phyloP scores from a whole-genome alignment of 805 yeast species.

The Hanseniaspora taiwanica region DNA sequence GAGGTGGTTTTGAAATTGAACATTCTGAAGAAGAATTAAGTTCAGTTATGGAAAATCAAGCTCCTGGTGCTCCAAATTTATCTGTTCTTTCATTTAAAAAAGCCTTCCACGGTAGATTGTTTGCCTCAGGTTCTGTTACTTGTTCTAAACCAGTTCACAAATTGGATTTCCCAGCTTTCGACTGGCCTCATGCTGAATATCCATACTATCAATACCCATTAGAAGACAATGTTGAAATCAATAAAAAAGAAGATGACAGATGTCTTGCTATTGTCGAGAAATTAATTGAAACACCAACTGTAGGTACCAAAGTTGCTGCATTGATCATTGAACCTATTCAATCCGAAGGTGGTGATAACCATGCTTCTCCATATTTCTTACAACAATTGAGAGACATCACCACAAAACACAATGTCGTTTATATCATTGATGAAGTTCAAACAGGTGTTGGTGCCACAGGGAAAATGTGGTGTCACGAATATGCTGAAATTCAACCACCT shows the following conservation, averaged over 20 bases:
- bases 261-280: conserved; percentile 69
- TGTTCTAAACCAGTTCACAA: conserved; percentile 93
- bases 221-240: conserved; percentile 47
- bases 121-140: conserved; percentile 84
- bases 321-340: conserved; percentile 80
- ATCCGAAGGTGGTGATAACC: conserved; percentile 70
- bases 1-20: conserved; percentile 38
- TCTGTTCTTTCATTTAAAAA: conserved; percentile 77
- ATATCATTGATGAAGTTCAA: conserved; percentile 63
- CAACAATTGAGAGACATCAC: conserved; percentile 52
- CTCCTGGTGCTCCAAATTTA: conserved; percentile 82
- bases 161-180: conserved; percentile 81
- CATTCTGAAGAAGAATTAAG: conserved; percentile 58
- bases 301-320: conserved; percentile 84
- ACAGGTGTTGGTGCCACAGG: conserved; percentile 68
- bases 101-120: conserved; percentile 91
- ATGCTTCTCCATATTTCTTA: conserved; percentile 47
- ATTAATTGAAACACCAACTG: conserved; percentile 49
- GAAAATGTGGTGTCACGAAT: conserved; percentile 62
- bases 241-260: conserved; percentile 66
- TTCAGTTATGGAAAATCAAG: conserved; percentile 64
- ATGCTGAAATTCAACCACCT: conserved; percentile 46
- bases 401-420: conserved; percentile 38
- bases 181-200: conserved; percentile 95
- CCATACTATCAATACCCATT: conserved; percentile 80